Percentiles rank a stretch among this genome's conserved stretches.
phyloP scores from a whole-genome alignment of 306 rosid species.

The Sophora flavescens region DNA sequence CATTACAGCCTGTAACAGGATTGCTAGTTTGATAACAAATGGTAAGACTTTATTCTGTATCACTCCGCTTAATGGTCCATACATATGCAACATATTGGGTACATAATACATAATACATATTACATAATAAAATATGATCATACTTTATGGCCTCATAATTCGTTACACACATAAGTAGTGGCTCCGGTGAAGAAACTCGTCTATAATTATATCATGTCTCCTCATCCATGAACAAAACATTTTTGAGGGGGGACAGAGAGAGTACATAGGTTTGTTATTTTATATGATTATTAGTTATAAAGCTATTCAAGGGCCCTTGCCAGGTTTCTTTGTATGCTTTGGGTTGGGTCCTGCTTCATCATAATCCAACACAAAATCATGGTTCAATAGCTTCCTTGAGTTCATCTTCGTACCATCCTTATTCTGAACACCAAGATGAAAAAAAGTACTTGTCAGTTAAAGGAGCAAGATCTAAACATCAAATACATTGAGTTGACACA shows the following conservation, averaged over 20 bases:
- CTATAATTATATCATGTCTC: constrained; percentile 45
- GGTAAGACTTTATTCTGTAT: constrained; percentile 45
- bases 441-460: constrained; percentile 31
- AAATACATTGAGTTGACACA: constrained; percentile 9
- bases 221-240: constrained; percentile 57
- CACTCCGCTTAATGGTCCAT: constrained; percentile 24
- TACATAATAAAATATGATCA: constrained; percentile 39
- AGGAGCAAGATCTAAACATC: constrained; percentile 22
- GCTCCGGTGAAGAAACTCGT: constrained; percentile 49
- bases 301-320: constrained; percentile 63
- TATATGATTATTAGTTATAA: constrained; percentile 17
- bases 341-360: constrained; percentile 71
- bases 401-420: constrained; percentile 57
- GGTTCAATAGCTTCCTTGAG: constrained; percentile 63
- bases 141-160: constrained; percentile 43
- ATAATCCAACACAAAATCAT: constrained; percentile 64
- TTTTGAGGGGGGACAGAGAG: constrained; percentile 31
- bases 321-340: constrained; percentile 69
- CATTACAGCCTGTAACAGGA: neutral
- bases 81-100: constrained; percentile 32
- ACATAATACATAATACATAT: constrained; percentile 32
- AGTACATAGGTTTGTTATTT: constrained; percentile 24
- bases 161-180: constrained; percentile 37
- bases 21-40: constrained; percentile 26
- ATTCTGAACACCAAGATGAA: constrained; percentile 37